Percentiles rank a stretch among this genome's conserved stretches.
Evolutionary conservation across 2,329 filamentous ascomycete genomes (phyloP).

Genomic region (Lithohypha guttulata): DNA sequence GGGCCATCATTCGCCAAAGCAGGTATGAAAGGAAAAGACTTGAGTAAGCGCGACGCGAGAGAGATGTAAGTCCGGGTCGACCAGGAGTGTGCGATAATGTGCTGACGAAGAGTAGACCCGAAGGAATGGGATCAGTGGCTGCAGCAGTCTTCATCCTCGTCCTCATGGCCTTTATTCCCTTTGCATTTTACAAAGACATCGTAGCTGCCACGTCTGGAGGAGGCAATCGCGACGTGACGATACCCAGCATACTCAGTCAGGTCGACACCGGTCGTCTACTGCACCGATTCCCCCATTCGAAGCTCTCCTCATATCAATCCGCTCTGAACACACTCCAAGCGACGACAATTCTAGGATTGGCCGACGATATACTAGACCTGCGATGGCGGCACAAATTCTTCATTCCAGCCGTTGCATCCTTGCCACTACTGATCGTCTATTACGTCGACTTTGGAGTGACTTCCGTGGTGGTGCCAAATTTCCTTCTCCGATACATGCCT

Average conservation of each 20-base stretch:
- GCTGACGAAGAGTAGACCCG: no score
- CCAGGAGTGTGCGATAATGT: no score
- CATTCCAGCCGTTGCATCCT: conserved; percentile 86
- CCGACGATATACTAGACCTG: conserved; percentile 95
- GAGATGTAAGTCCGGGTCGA: conserved; percentile 61
- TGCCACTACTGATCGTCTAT: conserved; percentile 91
- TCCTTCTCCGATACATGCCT: conserved; percentile 65
- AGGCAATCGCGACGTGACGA: conserved; percentile 77
- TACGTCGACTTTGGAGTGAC: conserved; percentile 98
- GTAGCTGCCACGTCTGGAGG: conserved; percentile 89
- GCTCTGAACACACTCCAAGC: conserved; percentile 87
- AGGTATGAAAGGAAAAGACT: conserved; percentile 79
- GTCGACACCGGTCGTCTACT: conserved; percentile 75
- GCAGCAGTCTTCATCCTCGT: conserved; percentile 84
- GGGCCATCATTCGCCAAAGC: conserved; percentile 79
- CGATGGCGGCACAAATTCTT: conserved; percentile 98
- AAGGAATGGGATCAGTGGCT: conserved; percentile 91
- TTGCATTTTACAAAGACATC: conserved; percentile 97
- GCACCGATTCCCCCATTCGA: conserved; percentile 87
- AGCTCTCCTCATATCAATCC: conserved; percentile 91
- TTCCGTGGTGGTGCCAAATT: conserved; percentile 80
- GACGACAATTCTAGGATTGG: conserved; percentile 81
- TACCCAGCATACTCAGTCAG: conserved; percentile 50
- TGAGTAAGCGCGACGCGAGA: conserved; percentile 63
- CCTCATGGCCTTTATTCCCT: conserved; percentile 86